Percentiles rank a stretch among this genome's conserved stretches.
Conservation (phyloP, 2,329 filamentous ascomycete genomes). For the Ophiostoma sp. region DNA sequence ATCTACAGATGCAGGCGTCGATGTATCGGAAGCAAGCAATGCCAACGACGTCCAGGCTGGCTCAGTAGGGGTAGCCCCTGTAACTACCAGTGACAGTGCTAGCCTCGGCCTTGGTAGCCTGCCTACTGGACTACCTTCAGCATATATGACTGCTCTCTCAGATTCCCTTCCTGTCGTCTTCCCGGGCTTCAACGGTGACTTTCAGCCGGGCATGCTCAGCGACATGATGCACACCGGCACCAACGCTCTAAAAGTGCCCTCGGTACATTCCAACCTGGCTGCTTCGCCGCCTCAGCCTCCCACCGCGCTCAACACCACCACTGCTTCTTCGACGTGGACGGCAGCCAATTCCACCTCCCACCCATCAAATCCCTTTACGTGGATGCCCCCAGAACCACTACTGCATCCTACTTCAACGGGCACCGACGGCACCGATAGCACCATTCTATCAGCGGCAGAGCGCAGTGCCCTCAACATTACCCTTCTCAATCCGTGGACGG, state of each 20-base stretch:
- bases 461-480: neutral
- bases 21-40: neutral
- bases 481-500: neutral
- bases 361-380: neutral
- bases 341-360: neutral
- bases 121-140: neutral
- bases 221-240: neutral
- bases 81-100: too few relatives aligned
- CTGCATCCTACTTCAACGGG: neutral
- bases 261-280: neutral
- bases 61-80: too few relatives aligned
- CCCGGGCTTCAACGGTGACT: neutral
- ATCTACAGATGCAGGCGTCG: neutral
- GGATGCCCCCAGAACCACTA: neutral
- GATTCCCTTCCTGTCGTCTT: neutral
- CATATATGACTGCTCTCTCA: neutral
- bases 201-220: constrained; percentile 3
- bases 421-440: neutral
- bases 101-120: neutral
- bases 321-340: neutral
- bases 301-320: neutral
- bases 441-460: neutral
- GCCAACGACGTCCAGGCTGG: neutral
- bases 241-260: neutral
- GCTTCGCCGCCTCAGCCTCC: neutral